phyloP scores from a whole-genome alignment of 176 grass and related monocot genomes.

The Aechmea fasciata region DNA sequence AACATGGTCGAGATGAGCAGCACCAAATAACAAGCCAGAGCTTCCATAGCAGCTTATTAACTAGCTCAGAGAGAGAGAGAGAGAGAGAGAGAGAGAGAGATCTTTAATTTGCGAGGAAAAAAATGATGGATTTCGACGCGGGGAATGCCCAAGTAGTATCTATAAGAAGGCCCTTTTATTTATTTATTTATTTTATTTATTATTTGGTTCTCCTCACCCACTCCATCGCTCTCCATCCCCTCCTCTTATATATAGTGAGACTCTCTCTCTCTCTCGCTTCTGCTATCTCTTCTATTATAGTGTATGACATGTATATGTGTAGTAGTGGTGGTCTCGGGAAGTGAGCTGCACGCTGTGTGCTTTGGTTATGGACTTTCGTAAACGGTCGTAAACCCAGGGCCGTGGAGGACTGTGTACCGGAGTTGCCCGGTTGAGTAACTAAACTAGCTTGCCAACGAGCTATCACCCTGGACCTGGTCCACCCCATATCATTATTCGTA shows the following conservation, averaged over 20 bases:
- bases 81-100: constrained; percentile 12
- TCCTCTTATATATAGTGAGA: too few relatives aligned
- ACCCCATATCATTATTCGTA: too few relatives aligned
- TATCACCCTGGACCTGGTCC: too few relatives aligned
- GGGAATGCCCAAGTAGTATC: neutral
- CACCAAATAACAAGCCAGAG: constrained; percentile 16
- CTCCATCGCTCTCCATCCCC: too few relatives aligned
- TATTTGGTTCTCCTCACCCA: too few relatives aligned
- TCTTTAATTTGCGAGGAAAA: neutral
- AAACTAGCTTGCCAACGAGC: too few relatives aligned
- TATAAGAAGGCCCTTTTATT: neutral
- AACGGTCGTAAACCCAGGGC: neutral
- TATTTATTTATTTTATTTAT: too few relatives aligned
- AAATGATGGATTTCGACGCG: neutral
- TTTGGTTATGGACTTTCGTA: neutral
- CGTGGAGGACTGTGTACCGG: neutral
- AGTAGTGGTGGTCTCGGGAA: neutral
- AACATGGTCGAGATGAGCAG: constrained; percentile 29
- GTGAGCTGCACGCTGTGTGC: neutral
- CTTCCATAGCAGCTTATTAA: constrained; percentile 10
- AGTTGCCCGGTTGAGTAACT: neutral
- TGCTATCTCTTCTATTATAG: too few relatives aligned
- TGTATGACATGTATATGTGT: too few relatives aligned
- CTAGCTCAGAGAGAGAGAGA: neutral
- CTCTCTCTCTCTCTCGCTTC: too few relatives aligned